Evolutionary conservation across 1,139 yeast genomes (phyloP).

Genomic region (Hansenula anomala): DNA sequence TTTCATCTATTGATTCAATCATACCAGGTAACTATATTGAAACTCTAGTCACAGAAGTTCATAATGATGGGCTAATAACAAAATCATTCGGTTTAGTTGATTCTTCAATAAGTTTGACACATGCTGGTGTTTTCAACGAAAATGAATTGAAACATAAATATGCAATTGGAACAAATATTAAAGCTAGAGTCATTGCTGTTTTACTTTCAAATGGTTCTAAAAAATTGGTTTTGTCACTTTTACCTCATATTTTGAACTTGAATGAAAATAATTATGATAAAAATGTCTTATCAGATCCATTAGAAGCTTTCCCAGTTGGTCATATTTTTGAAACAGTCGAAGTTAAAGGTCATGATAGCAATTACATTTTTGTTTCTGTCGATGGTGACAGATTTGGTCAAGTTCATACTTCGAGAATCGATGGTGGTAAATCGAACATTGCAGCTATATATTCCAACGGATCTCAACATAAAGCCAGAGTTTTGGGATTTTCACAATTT

Average conservation of each 20-base stretch:
- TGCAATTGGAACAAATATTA: slow-evolving; percentile 60
- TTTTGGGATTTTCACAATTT: slow-evolving; percentile 59
- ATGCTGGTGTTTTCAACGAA: slow-evolving; percentile 45
- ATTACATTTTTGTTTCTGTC: slow-evolving; percentile 52
- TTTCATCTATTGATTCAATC: slow-evolving; percentile 70
- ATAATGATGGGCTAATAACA: slow-evolving; percentile 53
- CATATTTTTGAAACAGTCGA: slow-evolving; percentile 59
- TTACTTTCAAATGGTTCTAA: slow-evolving; percentile 52
- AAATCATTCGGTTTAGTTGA: slow-evolving; percentile 72
- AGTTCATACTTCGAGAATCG: slow-evolving; percentile 68
- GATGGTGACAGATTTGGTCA: slow-evolving; percentile 59
- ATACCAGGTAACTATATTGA: slow-evolving; percentile 83
- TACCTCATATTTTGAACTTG: slow-evolving; percentile 48
- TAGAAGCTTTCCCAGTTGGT: slow-evolving; percentile 78
- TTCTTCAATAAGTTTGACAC: slow-evolving; percentile 68
- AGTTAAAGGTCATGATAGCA: slow-evolving; percentile 53
- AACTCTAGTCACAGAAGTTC: slow-evolving; percentile 59
- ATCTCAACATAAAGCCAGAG: slow-evolving; percentile 70
- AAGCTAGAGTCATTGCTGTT: slow-evolving; percentile 67
- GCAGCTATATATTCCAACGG: slow-evolving; percentile 48
- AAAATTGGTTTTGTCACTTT: slow-evolving; percentile 58
- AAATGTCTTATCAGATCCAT: slow-evolving; percentile 31
- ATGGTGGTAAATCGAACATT: slow-evolving; percentile 43
- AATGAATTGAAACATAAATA: slow-evolving; percentile 55
- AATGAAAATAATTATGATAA: slow-evolving; percentile 15